Evolutionary conservation across 1,284 basidiomycete genomes (phyloP).

Genomic region (Rhizoctonia solani): DNA sequence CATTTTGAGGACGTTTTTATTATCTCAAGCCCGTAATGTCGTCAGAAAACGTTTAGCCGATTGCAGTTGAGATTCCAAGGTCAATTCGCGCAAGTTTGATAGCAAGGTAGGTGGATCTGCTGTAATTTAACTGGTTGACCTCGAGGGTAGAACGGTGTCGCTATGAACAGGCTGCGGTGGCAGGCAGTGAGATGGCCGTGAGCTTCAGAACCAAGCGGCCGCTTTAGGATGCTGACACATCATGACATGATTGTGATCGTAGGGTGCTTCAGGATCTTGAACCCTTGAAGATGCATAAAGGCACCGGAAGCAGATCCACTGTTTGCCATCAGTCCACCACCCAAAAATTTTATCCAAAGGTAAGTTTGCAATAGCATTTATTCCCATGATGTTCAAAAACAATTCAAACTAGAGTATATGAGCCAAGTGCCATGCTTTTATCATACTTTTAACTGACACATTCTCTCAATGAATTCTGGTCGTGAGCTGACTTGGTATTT

Average conservation of each 20-base stretch:
- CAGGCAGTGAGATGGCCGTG: not conserved
- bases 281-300: not conserved
- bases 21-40: slow-evolving; percentile 2
- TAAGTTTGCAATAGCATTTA: slow-evolving; percentile 1
- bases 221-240: not conserved
- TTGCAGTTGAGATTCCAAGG: not conserved
- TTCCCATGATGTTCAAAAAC: slow-evolving; percentile 33
- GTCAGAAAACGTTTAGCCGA: not conserved
- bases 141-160: too few species aligned
- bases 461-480: not conserved
- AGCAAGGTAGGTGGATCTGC: too few species aligned
- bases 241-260: not conserved
- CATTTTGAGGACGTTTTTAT: slow-evolving; percentile 6
- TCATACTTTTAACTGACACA: slow-evolving; percentile 36
- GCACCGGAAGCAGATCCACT: not conserved
- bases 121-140: too few species aligned
- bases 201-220: not conserved
- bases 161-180: not conserved
- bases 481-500: not conserved
- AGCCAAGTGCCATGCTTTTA: slow-evolving; percentile 39
- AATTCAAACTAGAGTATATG: slow-evolving; percentile 42
- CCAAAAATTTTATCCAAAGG: slow-evolving; percentile 15
- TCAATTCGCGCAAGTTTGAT: too few species aligned
- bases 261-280: not conserved
- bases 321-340: not conserved